A percentile compares a stretch with the other conserved stretches of the same genome.
Conservation (phyloP, 495 filamentous ascomycete species). For the Hypoxylon intermedium region DNA sequence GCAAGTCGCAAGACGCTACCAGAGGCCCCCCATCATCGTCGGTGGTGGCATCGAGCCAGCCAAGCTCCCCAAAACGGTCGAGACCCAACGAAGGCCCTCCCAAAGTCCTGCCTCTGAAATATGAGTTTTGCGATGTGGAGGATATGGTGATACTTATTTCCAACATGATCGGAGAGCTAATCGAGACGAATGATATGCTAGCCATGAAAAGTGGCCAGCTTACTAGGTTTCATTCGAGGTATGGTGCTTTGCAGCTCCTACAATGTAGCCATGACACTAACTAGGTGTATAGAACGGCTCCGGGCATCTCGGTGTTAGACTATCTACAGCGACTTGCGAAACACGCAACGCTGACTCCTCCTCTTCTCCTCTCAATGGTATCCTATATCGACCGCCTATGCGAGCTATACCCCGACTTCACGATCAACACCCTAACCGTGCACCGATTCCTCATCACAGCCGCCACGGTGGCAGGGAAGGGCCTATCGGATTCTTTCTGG, state of each 20-base stretch:
- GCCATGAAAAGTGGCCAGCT: slow-evolving; percentile 82
- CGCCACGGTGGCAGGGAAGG: slow-evolving; percentile 94
- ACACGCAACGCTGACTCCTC: slow-evolving; percentile 90
- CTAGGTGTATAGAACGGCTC: slow-evolving; percentile 69
- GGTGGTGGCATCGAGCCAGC: slow-evolving; percentile 44
- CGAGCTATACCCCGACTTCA: slow-evolving; percentile 88
- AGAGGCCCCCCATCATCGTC: slow-evolving; percentile 58
- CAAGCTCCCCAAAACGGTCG: slow-evolving; percentile 53
- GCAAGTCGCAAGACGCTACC: slow-evolving; percentile 59
- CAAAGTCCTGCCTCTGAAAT: slow-evolving; percentile 76
- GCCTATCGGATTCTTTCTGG: slow-evolving; percentile 95
- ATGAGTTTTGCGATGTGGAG: slow-evolving; percentile 78
- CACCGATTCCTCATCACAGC: slow-evolving; percentile 96
- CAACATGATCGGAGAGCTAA: slow-evolving; percentile 93
- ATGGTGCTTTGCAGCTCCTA: slow-evolving; percentile 27
- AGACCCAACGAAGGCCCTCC: slow-evolving; percentile 50
- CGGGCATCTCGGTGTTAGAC: slow-evolving; percentile 90
- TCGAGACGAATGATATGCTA: slow-evolving; percentile 88
- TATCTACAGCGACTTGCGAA: slow-evolving; percentile 92
- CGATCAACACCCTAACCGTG: slow-evolving; percentile 91
- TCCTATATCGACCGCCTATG: slow-evolving; percentile 98
- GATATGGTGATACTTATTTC: slow-evolving; percentile 89
- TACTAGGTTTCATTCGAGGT: slow-evolving; percentile 95
- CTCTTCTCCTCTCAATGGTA: slow-evolving; percentile 98
- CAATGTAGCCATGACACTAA: slow-evolving; percentile 31